Base-by-base conservation (phyloP, 805 yeast species). In the Myxozyma mucilagina region DNA sequence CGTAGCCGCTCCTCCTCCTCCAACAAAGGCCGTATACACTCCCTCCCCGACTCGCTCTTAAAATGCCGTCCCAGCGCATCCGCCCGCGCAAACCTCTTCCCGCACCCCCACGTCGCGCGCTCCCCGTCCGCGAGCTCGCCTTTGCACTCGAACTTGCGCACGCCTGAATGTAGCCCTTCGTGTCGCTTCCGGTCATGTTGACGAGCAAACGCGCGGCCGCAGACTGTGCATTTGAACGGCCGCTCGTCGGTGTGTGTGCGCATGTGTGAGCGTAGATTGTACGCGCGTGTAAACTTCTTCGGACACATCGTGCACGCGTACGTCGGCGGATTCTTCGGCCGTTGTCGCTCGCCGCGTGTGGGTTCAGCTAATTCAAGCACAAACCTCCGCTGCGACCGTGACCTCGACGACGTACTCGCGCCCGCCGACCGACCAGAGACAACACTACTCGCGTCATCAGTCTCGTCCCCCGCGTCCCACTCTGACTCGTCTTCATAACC, bases 241-340 rank as follows among this genome's bases (percentile, higher is more conserved):
- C 86, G 82, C 53, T 85, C 92, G 51, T 81, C 79, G 4, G 90
- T 85, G 72, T 88, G 99, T 0, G 98, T 93, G 60, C 97, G 79
- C 70, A 89, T 77, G 75, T 93, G 99, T 0, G 97, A 89, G 68
- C 93, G 90, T 67, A 93, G 78, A 71, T 94, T 94, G 73, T 94
- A 94, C 0, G 97, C 97, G 57, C 98, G 77, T 1, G 98, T 93
- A 72, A 93, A 93, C 52, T 86, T 78, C 74, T 90, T 91, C 44
- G 85, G 91, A 74, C 99, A 93, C 47, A 89, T 75, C 60, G 86
- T 85, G 73, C 98, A 93, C 76, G 72, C 87, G 73, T 83, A 89
- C 8, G 84, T 80, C 31, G 89, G 82, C 0, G 93, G 93, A 69
- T 86, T 86, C 63, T 86, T 87, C 68, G 87, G 90, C 6, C 82